phyloP scores from a whole-genome alignment of 352 stramenopile genomes.

The Globisporangium polare region DNA sequence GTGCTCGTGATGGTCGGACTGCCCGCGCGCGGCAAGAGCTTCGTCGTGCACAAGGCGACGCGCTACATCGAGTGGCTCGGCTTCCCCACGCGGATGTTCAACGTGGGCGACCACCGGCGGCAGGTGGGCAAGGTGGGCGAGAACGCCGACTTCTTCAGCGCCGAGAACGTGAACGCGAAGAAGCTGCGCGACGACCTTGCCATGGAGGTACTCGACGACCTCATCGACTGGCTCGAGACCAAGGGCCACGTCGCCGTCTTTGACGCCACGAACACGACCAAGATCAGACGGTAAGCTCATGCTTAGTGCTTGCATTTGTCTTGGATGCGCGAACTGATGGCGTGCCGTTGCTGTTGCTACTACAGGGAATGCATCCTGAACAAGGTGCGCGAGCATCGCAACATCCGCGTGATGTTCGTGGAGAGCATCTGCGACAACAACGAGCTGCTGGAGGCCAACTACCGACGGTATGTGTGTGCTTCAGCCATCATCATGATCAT shows the following conservation, averaged over 20 bases:
- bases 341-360: not conserved
- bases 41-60: conserved; percentile 92
- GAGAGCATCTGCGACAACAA: conserved; percentile 94
- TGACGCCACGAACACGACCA: conserved; percentile 95
- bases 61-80: conserved; percentile 93
- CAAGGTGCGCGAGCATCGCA: conserved; percentile 54
- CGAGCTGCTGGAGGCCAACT: conserved; percentile 91
- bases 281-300: conserved; percentile 35
- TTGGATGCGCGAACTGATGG: not conserved
- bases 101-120: conserved; percentile 92
- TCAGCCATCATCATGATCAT: not conserved
- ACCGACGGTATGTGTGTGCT: conserved; percentile 40
- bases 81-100: conserved; percentile 91
- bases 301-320: not conserved
- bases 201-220: conserved; percentile 80
- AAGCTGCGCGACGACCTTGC: conserved; percentile 88
- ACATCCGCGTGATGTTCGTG: conserved; percentile 91
- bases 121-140: conserved; percentile 65
- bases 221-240: conserved; percentile 90
- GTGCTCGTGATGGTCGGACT: conserved; percentile 93
- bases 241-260: conserved; percentile 92
- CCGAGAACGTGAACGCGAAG: conserved; percentile 81
- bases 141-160: conserved; percentile 90
- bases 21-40: conserved; percentile 94
- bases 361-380: conserved; percentile 54